Percentiles rank a stretch among this genome's conserved stretches.
phyloP scores from a whole-genome alignment of 2,329 filamentous ascomycete genomes.

The Delphinella strobiligena region DNA sequence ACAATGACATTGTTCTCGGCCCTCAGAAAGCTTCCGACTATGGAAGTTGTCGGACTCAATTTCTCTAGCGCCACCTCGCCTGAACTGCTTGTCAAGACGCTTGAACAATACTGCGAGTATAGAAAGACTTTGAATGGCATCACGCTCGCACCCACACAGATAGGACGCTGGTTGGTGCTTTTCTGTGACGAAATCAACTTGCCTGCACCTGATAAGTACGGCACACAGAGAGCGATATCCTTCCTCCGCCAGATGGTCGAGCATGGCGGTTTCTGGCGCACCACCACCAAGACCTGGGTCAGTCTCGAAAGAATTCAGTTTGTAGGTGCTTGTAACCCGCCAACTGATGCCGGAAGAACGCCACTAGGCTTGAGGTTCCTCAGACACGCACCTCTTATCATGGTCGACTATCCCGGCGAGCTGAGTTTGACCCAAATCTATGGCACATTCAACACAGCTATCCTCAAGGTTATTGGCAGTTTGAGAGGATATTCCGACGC shows the following conservation, averaged over 20 bases:
- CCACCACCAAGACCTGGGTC: slow-evolving; percentile 95
- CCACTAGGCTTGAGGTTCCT: slow-evolving; percentile 88
- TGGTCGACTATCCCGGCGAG: slow-evolving; percentile 98
- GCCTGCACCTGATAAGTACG: slow-evolving; percentile 93
- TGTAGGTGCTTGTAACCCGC: slow-evolving; percentile 95
- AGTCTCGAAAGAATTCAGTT: slow-evolving; percentile 97
- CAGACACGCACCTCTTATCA: slow-evolving; percentile 92
- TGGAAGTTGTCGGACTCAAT: slow-evolving; percentile 98
- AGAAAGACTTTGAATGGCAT: slow-evolving; percentile 97
- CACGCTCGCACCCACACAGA: slow-evolving; percentile 88
- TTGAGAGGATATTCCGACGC: slow-evolving; percentile 91
- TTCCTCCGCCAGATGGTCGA: slow-evolving; percentile 96
- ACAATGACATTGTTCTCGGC: slow-evolving; percentile 99
- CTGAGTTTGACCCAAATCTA: slow-evolving; percentile 94
- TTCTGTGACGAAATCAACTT: slow-evolving; percentile 99
- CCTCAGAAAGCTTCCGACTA: slow-evolving; percentile 89
- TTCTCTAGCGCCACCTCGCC: slow-evolving; percentile 98
- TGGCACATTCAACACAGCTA: slow-evolving; percentile 90
- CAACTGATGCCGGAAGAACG: slow-evolving; percentile 92
- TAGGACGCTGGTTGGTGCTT: slow-evolving; percentile 93
- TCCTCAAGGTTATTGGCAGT: slow-evolving; percentile 91
- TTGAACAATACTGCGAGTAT: slow-evolving; percentile 99
- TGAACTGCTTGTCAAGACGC: slow-evolving; percentile 95
- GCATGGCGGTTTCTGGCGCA: slow-evolving; percentile 98
- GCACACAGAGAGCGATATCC: slow-evolving; percentile 91